Conservation (phyloP, 352 stramenopile genomes). For the Discostella stelligera region DNA sequence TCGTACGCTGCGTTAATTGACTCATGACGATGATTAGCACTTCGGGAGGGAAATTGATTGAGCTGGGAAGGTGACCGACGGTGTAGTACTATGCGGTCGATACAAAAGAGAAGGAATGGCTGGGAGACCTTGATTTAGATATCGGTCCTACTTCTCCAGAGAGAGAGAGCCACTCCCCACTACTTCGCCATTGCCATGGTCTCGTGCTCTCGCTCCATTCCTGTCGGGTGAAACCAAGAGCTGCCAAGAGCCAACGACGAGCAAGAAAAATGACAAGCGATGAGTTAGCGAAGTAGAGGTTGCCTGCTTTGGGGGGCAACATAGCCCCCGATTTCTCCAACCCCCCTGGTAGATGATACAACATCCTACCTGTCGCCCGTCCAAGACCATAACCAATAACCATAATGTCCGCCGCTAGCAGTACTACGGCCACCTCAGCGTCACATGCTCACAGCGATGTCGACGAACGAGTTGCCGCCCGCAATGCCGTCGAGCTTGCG, state of each 20-base stretch:
- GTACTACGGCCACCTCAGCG: not conserved
- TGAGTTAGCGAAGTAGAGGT: no score
- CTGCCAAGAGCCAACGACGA: not conserved
- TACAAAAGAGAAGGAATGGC: not conserved
- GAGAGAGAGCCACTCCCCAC: no score
- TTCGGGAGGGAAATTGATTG: not conserved
- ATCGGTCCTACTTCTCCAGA: no score
- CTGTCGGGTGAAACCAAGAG: no score
- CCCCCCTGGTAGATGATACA: not conserved
- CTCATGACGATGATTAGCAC: constrained; percentile 1
- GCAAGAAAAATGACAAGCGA: not conserved
- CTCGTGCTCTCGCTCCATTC: no score
- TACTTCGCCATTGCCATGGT: no score
- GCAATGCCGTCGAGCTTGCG: constrained; percentile 57
- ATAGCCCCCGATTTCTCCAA: not conserved
- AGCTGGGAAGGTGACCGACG: no score
- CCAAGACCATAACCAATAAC: no score
- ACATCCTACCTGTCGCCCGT: constrained; percentile 16
- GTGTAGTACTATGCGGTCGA: not conserved
- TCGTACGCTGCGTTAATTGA: constrained; percentile 22
- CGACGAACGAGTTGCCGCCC: constrained; percentile 72
- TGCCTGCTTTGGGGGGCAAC: no score
- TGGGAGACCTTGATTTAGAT: no score
- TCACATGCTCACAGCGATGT: constrained; percentile 44
- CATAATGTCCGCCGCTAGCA: constrained; percentile 12